Base-by-base conservation (phyloP, 768 basidiomycete genomes). In the Psilocybe cubensis region DNA sequence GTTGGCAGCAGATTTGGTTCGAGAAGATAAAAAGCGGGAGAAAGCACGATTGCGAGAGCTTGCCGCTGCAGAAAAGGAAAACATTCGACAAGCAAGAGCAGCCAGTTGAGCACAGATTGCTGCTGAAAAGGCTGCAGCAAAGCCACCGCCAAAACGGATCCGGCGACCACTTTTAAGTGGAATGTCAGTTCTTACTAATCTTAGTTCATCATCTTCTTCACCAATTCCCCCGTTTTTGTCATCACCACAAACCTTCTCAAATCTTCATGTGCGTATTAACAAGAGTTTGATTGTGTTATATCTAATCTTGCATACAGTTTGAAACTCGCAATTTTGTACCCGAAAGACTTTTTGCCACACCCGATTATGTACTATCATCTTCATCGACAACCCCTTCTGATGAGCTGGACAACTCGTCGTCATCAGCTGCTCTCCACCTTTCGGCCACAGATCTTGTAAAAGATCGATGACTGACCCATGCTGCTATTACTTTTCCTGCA, bases 391-490 rank as follows among this genome's bases (percentile, higher is more conserved):
- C n/a, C n/a, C n/a, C n/a, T n/a, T n/a, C n/a, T n/a, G n/a, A n/a
- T n/a, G n/a, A n/a, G n/a, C n/a, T n/a, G n/a, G n/a, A n/a, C n/a
- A n/a, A n/a, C n/a, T n/a, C n/a, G n/a, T n/a, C n/a, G n/a, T n/a
- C n/a, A n/a, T n/a, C n/a, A n/a, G n/a, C n/a, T n/a, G n/a, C n/a
- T n/a, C n/a, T n/a, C 56, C 56, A 61, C 4, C n/a, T 24, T 41
- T 61, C 59, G 1, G 3, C 18, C 7, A 20, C 54, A 25, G 64
- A 28, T 27, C 69, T 43, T 14, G 35, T 45, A 31, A 64, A 57
- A 3, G 59, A 54, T 5, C 67, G 57, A 6, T 12, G 55, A 21
- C 62, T 25, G n/a, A 50, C 17, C 70, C 72, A 73, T 25, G 44
- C 49, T 5, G 54, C 40, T 11, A 68, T 27, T 3, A 59, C 54